phyloP scores from a whole-genome alignment of 352 stramenopile species.

The Phytophthora fragariae region DNA sequence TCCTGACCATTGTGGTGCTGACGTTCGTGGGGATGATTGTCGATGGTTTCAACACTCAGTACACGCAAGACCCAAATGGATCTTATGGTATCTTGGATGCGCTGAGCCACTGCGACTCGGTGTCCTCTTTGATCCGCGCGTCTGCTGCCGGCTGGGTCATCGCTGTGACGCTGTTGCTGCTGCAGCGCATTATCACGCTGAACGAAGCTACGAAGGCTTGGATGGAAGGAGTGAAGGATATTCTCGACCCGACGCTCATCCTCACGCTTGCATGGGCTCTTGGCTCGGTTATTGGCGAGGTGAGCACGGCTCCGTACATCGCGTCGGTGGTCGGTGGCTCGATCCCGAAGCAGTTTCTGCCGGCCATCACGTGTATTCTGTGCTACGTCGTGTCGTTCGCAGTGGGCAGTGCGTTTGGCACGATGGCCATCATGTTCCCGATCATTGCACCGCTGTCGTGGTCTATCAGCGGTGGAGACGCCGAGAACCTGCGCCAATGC shows the following conservation, averaged over 20 bases:
- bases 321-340: conserved; percentile 78
- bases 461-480: conserved; percentile 80
- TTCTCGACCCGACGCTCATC: conserved; percentile 92
- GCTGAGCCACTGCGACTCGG: conserved; percentile 81
- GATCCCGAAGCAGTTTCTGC: conserved; percentile 82
- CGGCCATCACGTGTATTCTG: conserved; percentile 82
- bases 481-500: conserved; percentile 85
- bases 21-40: conserved; percentile 91
- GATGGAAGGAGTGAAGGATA: conserved; percentile 92
- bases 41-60: conserved; percentile 70
- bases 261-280: conserved; percentile 92
- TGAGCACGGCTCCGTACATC: conserved; percentile 87
- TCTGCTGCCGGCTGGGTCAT: conserved; percentile 82
- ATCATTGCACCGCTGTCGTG: conserved; percentile 90
- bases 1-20: conserved; percentile 80
- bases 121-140: conserved; percentile 79
- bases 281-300: conserved; percentile 83
- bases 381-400: conserved; percentile 92
- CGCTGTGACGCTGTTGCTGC: conserved; percentile 70
- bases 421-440: conserved; percentile 94
- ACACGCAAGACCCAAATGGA: conserved; percentile 52
- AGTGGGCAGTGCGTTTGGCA: conserved; percentile 91
- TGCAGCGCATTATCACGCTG: conserved; percentile 88
- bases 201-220: conserved; percentile 90
- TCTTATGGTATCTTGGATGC: conserved; percentile 72